These are phyloP conservation scores for Penicillium macrosclerotiorum DNA, from an alignment of 495 filamentous ascomycete species.

Conservation along the genomic window DNA sequence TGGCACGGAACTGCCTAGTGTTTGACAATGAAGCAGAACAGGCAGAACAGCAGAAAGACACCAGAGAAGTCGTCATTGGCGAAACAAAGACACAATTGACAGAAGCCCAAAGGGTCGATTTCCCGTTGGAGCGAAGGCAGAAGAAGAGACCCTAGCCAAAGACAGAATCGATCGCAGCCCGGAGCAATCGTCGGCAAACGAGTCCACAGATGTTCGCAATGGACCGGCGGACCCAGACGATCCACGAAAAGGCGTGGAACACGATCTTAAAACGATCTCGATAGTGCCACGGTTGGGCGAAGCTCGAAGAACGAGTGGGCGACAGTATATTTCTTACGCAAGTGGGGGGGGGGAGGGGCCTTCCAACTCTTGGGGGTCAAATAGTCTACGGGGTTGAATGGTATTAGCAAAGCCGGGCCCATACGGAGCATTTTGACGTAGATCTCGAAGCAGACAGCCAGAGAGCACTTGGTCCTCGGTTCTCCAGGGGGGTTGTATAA, in stretches of 20 bases:
- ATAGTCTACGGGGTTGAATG: too few relatives aligned
- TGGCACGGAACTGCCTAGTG: neutral
- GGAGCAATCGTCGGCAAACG: constrained; percentile 1
- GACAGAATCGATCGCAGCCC: neutral
- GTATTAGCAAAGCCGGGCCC: too few relatives aligned
- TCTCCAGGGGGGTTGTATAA: neutral
- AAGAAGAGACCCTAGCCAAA: neutral
- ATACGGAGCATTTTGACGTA: too few relatives aligned
- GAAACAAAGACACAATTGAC: neutral
- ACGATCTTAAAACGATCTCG: constrained; percentile 5
- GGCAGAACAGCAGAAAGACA: too few relatives aligned
- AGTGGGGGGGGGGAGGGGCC: too few relatives aligned
- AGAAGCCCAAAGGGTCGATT: too few relatives aligned
- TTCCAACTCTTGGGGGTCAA: too few relatives aligned
- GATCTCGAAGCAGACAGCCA: neutral
- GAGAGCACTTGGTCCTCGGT: neutral
- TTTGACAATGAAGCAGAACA: too few relatives aligned
- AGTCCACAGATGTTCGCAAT: too few relatives aligned
- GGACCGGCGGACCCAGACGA: too few relatives aligned
- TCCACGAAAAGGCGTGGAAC: constrained; percentile 3
- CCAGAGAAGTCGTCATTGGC: neutral
- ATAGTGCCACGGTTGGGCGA: constrained; percentile 22
- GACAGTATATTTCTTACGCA: too few relatives aligned
- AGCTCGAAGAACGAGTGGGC: too few relatives aligned
- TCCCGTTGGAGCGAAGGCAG: neutral